Base-by-base conservation (phyloP, 305 asterid genomes). In the Rubia balearica region DNA sequence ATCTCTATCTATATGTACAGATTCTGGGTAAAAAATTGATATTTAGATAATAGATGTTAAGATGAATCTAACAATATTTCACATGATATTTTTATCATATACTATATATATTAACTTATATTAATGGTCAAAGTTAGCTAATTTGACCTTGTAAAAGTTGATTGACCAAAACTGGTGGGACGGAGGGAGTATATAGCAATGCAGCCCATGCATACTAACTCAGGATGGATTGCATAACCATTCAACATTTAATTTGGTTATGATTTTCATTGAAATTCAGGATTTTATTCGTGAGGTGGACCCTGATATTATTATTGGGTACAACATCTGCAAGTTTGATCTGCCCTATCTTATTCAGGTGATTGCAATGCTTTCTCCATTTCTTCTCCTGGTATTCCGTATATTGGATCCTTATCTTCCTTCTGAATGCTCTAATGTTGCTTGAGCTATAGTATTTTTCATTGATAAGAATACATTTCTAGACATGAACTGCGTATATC, bases 291-390 rank as follows among this genome's bases (percentile, higher is more conserved):
- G 94, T 65, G 99, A 95, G 80, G 91, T 92, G 80, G 99, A 95
- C 83, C 99, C 99, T 59, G 99, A 95, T 77, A 90, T 95, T 72
- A 81, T 95, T 76, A 92, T 95, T 84, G 99, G 99, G 68, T 95
- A 95, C 82, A 95, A 95, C 83, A 95, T 95, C 74, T 95, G 99
- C 90, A 95, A 95, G 76, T 95, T 95, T 80, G 99, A 91, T 85
- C 76, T 95, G 77, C 99, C 99, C 42, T 95, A 95, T 83, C 98
- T 95, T 78, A 95, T 95, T 80, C 91, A 93, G 98, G 99, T 92
- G 70, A 57, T 78, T 68, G 71, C 40, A 17, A 67, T 62, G 53
- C 40, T 61, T 24, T 63, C 67, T 46, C 33, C 57, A 11, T 65
- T 70, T 61, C 64, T 53, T 73, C 19, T 61, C 42, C 21, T 45